Evolutionary conservation across 352 stramenopile genomes (phyloP), one percentile per base, ranked within the genome.

Genomic region (Phytophthora agathidicida): DNA sequence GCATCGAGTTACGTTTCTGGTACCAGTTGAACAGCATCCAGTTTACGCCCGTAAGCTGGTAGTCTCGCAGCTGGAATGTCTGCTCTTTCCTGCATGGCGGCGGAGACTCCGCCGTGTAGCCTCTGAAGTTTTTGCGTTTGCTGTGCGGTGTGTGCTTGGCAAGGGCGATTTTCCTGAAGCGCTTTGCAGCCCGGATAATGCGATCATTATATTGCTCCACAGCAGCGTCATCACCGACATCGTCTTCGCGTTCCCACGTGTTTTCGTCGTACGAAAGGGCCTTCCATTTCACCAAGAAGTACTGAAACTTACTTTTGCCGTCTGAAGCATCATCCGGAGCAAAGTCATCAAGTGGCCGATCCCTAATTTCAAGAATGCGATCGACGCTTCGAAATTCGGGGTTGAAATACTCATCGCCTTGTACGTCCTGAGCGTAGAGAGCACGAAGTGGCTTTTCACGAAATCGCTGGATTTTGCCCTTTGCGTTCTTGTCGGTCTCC

Each of bases 261-360:
- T 97, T 96, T 16, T 97, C 85, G 51, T 99, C 96, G 60, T 99
- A 99, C 31, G 96, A 76, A 24, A 99, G 75, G 16, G 93, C 95
- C 45, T 97, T 98, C 98, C 98, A 99, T 73, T 99, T 99, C 28
- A 99, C 90, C 7, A 99, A 78, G 61, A 99, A 99, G 68, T 99
- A 98, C 50, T 89, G 90, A 47, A 79, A 65, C 28, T 84, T 70
- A 5, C 52, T 61, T 17, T 80, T 72, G n/a, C 75, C 71, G 17
- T 46, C 35, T 5, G n/a, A 26, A 39, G 35, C 65, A 46, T 89
- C 73, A 26, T 79, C 68, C 3, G 77, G 67, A 17, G 56, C 66
- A 68, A 92, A 90, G 16, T 84, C 79, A 67, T 95, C 81, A 3
- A 77, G 81, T 3, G 81, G 83, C 26, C 65, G 80, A 53, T 95